Conservation (phyloP, 2,329 filamentous ascomycete genomes). For the Sphaerostilbella broomeana region DNA sequence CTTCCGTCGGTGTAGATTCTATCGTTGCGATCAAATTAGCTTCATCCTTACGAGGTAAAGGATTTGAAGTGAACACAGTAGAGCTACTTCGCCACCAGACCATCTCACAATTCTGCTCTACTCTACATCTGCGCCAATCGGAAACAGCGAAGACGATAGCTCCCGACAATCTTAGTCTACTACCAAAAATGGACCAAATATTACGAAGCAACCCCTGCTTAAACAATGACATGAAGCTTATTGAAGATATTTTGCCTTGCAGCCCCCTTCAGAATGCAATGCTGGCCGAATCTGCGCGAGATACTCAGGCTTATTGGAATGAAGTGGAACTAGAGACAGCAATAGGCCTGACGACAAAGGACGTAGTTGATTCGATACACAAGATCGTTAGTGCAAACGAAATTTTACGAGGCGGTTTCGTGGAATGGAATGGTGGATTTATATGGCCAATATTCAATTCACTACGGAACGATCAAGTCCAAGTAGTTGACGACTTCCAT, state of each 20-base stretch:
- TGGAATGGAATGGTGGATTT: slow-evolving; percentile 37
- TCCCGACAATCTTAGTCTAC: slow-evolving; percentile 16
- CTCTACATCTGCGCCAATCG: not conserved
- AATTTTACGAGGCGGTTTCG: slow-evolving; percentile 69
- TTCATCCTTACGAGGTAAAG: slow-evolving; percentile 52
- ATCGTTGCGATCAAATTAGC: slow-evolving; percentile 45
- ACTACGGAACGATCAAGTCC: slow-evolving; percentile 38
- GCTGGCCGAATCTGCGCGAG: slow-evolving; percentile 63
- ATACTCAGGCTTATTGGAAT: slow-evolving; percentile 66
- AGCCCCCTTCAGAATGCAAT: slow-evolving; percentile 73
- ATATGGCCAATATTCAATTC: slow-evolving; percentile 52
- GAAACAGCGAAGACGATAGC: not conserved
- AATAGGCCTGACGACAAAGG: slow-evolving; percentile 23
- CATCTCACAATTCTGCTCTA: slow-evolving; percentile 25
- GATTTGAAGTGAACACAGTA: slow-evolving; percentile 50
- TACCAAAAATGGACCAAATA: slow-evolving; percentile 17
- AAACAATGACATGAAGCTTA: slow-evolving; percentile 17
- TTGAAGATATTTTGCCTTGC: slow-evolving; percentile 51
- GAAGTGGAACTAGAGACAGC: slow-evolving; percentile 60
- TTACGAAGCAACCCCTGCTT: slow-evolving; percentile 15
- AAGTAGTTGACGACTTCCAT: slow-evolving; percentile 29
- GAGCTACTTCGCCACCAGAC: slow-evolving; percentile 54
- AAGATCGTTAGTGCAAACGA: slow-evolving; percentile 50
- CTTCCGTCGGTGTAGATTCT: slow-evolving; percentile 59
- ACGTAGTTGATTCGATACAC: slow-evolving; percentile 44